Percentiles rank a stretch among this genome's conserved stretches.
These are phyloP conservation scores for Mortierella claussenii DNA, from an alignment of 192 early-diverging fungal genomes.

Conservation along the genomic window DNA sequence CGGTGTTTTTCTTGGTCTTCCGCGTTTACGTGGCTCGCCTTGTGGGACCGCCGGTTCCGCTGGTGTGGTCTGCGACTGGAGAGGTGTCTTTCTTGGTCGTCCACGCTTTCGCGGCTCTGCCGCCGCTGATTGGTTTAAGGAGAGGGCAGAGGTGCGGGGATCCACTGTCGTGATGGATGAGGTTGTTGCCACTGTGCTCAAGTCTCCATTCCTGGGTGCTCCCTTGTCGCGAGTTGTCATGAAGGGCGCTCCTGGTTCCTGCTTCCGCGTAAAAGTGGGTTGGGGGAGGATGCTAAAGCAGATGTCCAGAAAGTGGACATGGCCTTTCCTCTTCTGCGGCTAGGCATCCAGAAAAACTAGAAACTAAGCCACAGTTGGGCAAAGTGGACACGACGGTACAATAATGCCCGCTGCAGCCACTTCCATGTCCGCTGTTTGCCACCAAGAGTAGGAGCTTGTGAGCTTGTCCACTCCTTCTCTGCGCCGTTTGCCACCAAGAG, in stretches of 20 bases:
- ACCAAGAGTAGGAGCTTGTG: too few relatives aligned
- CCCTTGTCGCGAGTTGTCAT: background rate
- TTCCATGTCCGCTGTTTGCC: too few relatives aligned
- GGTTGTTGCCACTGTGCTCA: background rate
- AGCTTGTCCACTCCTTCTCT: too few relatives aligned
- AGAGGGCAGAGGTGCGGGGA: background rate
- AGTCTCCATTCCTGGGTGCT: background rate
- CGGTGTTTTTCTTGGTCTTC: background rate
- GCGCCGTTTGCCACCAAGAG: too few relatives aligned
- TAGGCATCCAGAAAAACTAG: too few relatives aligned
- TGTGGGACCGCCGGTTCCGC: background rate
- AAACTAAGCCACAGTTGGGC: too few relatives aligned
- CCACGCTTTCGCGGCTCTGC: background rate
- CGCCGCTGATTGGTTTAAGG: background rate
- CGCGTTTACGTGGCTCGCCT: background rate
- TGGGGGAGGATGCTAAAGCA: too few relatives aligned
- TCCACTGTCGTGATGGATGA: background rate
- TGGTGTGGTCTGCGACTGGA: background rate
- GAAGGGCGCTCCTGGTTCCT: background rate
- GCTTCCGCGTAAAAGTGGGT: too few relatives aligned
- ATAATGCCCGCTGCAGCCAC: too few relatives aligned
- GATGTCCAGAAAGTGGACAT: too few relatives aligned
- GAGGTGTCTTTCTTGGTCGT: background rate
- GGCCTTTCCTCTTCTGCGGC: too few relatives aligned
- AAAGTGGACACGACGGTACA: too few relatives aligned